These are phyloP conservation scores for Penicillium longicatenatum DNA, from an alignment of 495 filamentous ascomycete species.

Conservation along the genomic window DNA sequence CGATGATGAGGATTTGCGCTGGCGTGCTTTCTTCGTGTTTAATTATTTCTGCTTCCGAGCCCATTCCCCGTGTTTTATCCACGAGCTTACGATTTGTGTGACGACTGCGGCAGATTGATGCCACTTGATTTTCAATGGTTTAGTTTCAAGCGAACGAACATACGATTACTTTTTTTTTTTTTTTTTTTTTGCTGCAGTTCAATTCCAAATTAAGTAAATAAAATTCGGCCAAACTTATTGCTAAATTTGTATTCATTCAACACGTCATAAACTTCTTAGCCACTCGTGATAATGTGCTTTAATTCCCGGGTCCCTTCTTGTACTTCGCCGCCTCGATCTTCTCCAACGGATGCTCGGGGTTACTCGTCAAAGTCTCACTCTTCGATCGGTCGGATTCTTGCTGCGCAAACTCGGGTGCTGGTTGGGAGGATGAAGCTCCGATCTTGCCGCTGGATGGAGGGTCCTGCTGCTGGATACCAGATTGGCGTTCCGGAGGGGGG, in stretches of 20 bases:
- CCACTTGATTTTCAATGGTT: background rate
- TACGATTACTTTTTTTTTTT: background rate
- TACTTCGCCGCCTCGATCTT: constrained; percentile 68
- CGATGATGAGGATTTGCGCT: constrained; percentile 2
- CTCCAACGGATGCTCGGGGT: constrained; percentile 72
- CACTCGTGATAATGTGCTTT: too few species aligned
- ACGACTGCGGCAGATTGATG: background rate
- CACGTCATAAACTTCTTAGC: too few species aligned
- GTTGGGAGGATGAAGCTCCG: constrained; percentile 28
- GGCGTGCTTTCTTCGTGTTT: constrained; percentile 4
- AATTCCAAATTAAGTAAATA: background rate
- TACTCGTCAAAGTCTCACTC: constrained; percentile 46
- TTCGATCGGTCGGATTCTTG: constrained; percentile 40
- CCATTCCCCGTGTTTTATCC: background rate
- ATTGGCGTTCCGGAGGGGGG: constrained; percentile 70
- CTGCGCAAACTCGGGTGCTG: constrained; percentile 37
- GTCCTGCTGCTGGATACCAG: constrained; percentile 63
- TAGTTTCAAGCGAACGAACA: background rate
- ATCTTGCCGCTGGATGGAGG: constrained; percentile 59
- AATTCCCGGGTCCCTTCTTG: constrained; percentile 3
- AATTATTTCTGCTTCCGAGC: constrained; percentile 1
- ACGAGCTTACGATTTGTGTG: background rate
- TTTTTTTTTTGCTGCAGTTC: too few species aligned
- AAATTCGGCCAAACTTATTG: background rate
- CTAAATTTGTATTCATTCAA: background rate